Conservation (phyloP, 2,329 filamentous ascomycete species). For the Ceratocystis destructans region DNA sequence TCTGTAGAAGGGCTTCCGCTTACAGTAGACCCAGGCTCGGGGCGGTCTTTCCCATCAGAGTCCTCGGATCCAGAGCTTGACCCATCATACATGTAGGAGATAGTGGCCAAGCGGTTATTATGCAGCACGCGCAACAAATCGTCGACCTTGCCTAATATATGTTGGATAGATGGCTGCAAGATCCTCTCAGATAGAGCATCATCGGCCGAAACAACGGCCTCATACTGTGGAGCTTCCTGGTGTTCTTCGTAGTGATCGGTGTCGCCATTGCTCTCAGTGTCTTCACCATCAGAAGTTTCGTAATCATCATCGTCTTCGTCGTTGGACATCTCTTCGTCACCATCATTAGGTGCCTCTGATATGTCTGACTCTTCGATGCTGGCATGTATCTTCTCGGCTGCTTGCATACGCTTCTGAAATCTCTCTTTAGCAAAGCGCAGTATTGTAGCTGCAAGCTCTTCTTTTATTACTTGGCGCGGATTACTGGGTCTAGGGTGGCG, state of each 20-base stretch:
- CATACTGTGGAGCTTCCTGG: slow-evolving; percentile 24
- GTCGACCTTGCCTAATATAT: slow-evolving; percentile 58
- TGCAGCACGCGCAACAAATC: slow-evolving; percentile 56
- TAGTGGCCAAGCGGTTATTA: slow-evolving; percentile 39
- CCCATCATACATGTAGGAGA: slow-evolving; percentile 2
- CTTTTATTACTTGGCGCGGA: slow-evolving; percentile 9
- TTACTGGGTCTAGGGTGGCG: neutral
- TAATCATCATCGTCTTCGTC: neutral
- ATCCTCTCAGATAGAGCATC: slow-evolving; percentile 53
- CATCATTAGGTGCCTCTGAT: slow-evolving; percentile 5
- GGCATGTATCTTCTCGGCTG: slow-evolving; percentile 6
- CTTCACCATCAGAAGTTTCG: neutral
- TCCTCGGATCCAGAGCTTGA: slow-evolving; percentile 18
- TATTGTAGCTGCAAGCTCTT: slow-evolving; percentile 13
- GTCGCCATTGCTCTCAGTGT: neutral
- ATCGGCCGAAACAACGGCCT: slow-evolving; percentile 50
- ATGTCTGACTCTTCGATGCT: slow-evolving; percentile 15
- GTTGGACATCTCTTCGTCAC: slow-evolving; percentile 2
- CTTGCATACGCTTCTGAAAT: slow-evolving; percentile 1
- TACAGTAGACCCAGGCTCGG: neutral
- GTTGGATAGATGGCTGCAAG: slow-evolving; percentile 54
- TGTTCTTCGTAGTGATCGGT: neutral
- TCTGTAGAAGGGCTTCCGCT: neutral
- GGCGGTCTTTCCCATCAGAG: neutral
- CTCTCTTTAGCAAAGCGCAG: slow-evolving; percentile 12